Evolutionary conservation across 768 basidiomycete genomes (phyloP).

Genomic region (Paxillus ammoniavirescens): DNA sequence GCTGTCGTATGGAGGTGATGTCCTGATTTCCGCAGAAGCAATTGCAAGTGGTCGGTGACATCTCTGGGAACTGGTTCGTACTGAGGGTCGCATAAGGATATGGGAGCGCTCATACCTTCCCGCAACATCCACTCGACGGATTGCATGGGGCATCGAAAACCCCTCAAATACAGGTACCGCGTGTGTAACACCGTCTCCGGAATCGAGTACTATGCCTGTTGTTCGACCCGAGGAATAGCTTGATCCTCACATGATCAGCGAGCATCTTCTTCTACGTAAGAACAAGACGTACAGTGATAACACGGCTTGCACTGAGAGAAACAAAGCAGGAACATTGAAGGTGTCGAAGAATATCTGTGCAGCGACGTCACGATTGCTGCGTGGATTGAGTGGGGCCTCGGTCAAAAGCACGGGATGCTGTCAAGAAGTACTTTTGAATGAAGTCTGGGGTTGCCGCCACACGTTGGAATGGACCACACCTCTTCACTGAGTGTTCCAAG

Average conservation of each 20-base stretch:
- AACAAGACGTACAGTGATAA: conserved; percentile 79
- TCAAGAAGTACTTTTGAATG: conserved; percentile 11
- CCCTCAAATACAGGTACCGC: conserved; percentile 99
- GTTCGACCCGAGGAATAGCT: conserved; percentile 98
- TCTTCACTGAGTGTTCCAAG: conserved; percentile 95
- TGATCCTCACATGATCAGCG: conserved; percentile 15
- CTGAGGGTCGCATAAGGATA: not conserved
- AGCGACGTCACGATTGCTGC: conserved; percentile 92
- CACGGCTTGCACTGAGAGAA: conserved; percentile 96
- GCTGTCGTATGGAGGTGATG: conserved; percentile 96
- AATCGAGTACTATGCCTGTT: conserved; percentile 98
- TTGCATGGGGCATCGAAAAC: conserved; percentile 98
- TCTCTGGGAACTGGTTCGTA: conserved; percentile 52
- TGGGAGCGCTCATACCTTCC: conserved; percentile 61
- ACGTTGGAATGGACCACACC: conserved; percentile 43
- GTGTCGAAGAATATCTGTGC: conserved; percentile 99
- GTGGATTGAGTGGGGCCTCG: conserved; percentile 96
- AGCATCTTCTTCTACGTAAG: not conserved
- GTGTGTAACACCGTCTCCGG: conserved; percentile 98
- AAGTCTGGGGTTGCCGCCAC: not conserved
- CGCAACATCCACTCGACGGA: conserved; percentile 93
- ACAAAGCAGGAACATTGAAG: conserved; percentile 98
- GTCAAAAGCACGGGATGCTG: conserved; percentile 97
- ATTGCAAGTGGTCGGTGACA: conserved; percentile 93
- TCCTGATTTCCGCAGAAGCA: conserved; percentile 90